A percentile compares a stretch with the other conserved stretches of the same genome.
Evolutionary conservation across 2,329 filamentous ascomycete species (phyloP).

Genomic region (Ceratocystis harringtonii): DNA sequence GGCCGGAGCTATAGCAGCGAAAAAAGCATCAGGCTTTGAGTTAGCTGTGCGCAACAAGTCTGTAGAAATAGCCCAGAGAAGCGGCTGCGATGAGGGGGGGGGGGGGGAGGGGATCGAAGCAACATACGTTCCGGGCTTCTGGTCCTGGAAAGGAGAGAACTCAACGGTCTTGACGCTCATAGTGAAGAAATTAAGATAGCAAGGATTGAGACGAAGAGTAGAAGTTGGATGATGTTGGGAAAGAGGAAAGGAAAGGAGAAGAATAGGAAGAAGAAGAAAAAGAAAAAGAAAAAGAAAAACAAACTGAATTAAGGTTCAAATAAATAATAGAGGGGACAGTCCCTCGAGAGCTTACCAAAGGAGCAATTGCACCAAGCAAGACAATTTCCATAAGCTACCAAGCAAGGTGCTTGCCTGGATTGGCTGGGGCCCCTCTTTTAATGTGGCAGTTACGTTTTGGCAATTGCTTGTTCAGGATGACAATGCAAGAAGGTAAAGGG

Average conservation of each 20-base stretch:
- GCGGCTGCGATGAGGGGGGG: background rate
- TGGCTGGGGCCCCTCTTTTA: background rate
- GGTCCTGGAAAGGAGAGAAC: conserved; percentile 77
- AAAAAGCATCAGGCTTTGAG: background rate
- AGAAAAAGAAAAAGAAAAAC: background rate
- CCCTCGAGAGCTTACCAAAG: background rate
- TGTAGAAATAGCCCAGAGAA: background rate
- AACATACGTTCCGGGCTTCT: conserved; percentile 97
- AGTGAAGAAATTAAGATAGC: conserved; percentile 21
- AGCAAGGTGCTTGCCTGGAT: background rate
- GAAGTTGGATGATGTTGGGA: background rate
- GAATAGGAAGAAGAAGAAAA: background rate
- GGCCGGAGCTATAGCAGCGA: conserved; percentile 56
- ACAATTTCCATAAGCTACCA: background rate
- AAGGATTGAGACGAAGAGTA: background rate
- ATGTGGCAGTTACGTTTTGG: background rate
- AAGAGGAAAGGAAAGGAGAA: background rate
- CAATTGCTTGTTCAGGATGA: conserved; percentile 2
- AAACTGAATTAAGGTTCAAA: background rate
- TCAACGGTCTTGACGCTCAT: conserved; percentile 68
- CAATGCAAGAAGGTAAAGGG: background rate
- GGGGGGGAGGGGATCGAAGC: background rate
- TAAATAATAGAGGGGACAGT: background rate
- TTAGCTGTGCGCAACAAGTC: background rate
- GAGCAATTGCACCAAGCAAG: background rate